Base-by-base conservation (phyloP, 306 rosid genomes). In the Glycine tomentella region DNA sequence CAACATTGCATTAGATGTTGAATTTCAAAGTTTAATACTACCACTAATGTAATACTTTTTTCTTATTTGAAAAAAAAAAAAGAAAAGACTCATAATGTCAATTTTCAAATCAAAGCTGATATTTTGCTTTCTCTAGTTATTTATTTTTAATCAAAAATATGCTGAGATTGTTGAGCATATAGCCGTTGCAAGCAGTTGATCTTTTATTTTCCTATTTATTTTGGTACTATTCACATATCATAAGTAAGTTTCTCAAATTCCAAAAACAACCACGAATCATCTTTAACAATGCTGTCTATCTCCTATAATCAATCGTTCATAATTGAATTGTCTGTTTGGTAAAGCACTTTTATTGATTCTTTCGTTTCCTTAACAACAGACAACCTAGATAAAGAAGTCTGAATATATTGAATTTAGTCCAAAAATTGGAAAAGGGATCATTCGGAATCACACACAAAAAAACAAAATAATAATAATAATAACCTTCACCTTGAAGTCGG, bases 311-410 rank as follows among this genome's bases (percentile, higher is more conserved):
- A 9, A 71, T 20, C 55, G 44, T 80, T 80, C 56, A 5, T 63
- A 13, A 4, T 11, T 38, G 4, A 45, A 15, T 45, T 15, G 68
- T 44, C 69, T 62, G 79, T 51, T 76, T 77, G 86, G 79, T 62
- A 71, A 82, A 70, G 50, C 52, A 70, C 82, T 69, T 69, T 76
- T 0, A 13, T 34, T 82, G 78, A 82, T 76, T 69, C 58, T 76
- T 56, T 51, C 46, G 81, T 70, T 76, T 69, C 68, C 61, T 76
- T 59, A 82, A 69, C 81, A 53, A 69, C 85, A 49, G 58, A 82
- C 81, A 82, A 40, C 9, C 40, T 50, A 72, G n/a, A 58, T 36
- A 69, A 82, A 68, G 65, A 75, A 75, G 77, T 13, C 2, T n/a
- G 48, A 38, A 58, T 45, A 48, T 67, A 14, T 81, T 66, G 70